These are phyloP conservation scores for Nitzschia palea DNA, from an alignment of 108 stramenopile species.

Conservation along the genomic window DNA sequence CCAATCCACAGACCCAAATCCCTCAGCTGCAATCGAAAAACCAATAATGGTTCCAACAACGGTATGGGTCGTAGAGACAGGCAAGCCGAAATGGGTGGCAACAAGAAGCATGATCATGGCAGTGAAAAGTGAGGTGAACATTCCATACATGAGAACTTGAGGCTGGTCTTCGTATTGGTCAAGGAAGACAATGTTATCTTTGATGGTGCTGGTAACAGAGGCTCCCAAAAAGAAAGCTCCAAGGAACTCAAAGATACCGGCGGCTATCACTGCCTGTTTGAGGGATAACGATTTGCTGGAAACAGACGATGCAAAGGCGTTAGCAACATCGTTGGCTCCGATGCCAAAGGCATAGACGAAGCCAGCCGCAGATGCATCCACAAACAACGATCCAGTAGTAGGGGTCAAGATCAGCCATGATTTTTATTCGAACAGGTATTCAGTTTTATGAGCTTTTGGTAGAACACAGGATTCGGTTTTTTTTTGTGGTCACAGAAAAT, in stretches of 20 bases:
- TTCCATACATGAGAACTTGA: constrained; percentile 58
- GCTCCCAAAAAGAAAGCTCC: constrained; percentile 68
- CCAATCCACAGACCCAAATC: constrained; percentile 44
- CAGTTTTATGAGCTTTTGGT: too few relatives aligned
- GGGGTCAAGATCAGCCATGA: too few relatives aligned
- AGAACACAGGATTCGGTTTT: too few relatives aligned
- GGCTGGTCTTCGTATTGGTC: constrained; percentile 47
- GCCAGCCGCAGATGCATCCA: constrained; percentile 44
- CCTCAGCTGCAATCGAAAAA: constrained; percentile 48
- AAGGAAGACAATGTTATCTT: constrained; percentile 52
- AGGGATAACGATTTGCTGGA: constrained; percentile 69
- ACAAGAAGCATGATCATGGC: constrained; percentile 49
- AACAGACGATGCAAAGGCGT: constrained; percentile 79
- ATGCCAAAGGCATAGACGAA: constrained; percentile 41
- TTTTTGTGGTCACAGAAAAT: too few relatives aligned
- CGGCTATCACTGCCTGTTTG: constrained; percentile 64
- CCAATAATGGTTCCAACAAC: constrained; percentile 67
- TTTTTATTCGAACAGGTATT: too few relatives aligned
- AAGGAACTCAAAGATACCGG: constrained; percentile 61
- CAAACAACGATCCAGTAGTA: constrained; percentile 42
- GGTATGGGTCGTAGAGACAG: constrained; percentile 72
- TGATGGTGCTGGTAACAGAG: constrained; percentile 60
- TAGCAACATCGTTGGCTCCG: constrained; percentile 84
- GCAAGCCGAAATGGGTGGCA: constrained; percentile 57
- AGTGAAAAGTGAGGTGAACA: constrained; percentile 53